Base-by-base conservation (phyloP, 2,329 filamentous ascomycete species). In the Penicillium sp. region DNA sequence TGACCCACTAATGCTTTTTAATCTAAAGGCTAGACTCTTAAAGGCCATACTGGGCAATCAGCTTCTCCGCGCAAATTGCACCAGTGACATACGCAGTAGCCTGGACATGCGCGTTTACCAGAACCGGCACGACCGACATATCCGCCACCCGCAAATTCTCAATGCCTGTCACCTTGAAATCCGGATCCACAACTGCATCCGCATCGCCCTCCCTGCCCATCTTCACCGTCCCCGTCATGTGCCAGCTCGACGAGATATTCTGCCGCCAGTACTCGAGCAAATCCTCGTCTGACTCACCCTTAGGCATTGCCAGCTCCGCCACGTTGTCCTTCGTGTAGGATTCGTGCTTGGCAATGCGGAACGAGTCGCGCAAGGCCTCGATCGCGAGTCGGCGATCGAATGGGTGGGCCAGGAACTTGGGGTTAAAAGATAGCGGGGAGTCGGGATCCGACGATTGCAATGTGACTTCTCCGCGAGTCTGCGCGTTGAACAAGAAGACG, bases 201-300 rank as follows among this genome's bases (percentile, higher is more conserved):
- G 55, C 51, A 12, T 81, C 78, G 1, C 67, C 74, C 0, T 57
- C 50, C 59, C 70, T 77, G 0, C 83, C 84, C 83, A 87, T 87
- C 64, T 79, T 80, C 12, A 77, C 76, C 0, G 84, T 87, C 0
- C 82, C 80, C 1, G 75, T 81, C 78, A 78, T 84, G 65, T 82
- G 83, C 80, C 77, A 85, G 57, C 74, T 82, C 1, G 77, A 81
- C 31, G 67, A 74, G 31, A 77, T 73, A 22, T 70, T 78, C 44
- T 77, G 68, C 46, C 69, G 72, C 76, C 77, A 83, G 61, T 77
- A 73, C 16, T 75, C 76, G n/a, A 77, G 61, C 12, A 87, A 70
- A 50, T 85, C 82, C 48, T 83, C 82, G 17, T 85, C 83, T 0
- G 75, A 78, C 0, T 78, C 76, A n/a, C 76, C 74, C 22, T 73